Evolutionary conservation across 306 rosid genomes (phyloP).

Genomic region (Crataegus laevigata): DNA sequence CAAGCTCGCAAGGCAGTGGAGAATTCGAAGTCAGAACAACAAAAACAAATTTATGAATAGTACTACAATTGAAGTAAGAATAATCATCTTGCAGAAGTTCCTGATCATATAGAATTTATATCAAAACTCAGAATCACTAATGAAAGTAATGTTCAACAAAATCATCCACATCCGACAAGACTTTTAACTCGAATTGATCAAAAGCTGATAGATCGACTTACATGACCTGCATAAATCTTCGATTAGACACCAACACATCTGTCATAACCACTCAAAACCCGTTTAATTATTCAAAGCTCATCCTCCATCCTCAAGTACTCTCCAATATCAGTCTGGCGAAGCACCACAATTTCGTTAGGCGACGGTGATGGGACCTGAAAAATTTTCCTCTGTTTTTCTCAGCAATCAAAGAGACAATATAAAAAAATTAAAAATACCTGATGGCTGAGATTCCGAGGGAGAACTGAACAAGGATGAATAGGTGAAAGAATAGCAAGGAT

Average conservation of each 20-base stretch:
- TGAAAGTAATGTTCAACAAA: background rate
- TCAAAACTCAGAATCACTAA: background rate
- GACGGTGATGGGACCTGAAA: too few relatives aligned
- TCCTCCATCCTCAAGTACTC: slow-evolving; percentile 93
- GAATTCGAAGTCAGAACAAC: too few relatives aligned
- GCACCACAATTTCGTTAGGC: slow-evolving; percentile 75
- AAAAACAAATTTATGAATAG: background rate
- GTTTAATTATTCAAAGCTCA: slow-evolving; percentile 47
- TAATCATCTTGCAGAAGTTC: background rate
- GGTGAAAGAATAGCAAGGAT: slow-evolving; percentile 1
- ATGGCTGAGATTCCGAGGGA: slow-evolving; percentile 17
- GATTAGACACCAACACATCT: background rate
- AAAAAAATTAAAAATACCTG: slow-evolving; percentile 9
- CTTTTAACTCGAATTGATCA: background rate
- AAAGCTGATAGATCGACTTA: background rate
- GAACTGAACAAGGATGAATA: slow-evolving; percentile 18
- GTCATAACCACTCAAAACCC: background rate
- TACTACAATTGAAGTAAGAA: background rate
- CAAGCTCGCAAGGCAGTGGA: too few relatives aligned
- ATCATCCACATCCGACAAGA: background rate
- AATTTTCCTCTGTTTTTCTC: too few relatives aligned
- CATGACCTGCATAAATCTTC: background rate
- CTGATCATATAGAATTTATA: background rate
- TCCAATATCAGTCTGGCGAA: slow-evolving; percentile 87
- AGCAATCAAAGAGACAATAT: background rate